Base-by-base conservation (phyloP, 1,139 yeast genomes). In the Taphrina pruni region DNA sequence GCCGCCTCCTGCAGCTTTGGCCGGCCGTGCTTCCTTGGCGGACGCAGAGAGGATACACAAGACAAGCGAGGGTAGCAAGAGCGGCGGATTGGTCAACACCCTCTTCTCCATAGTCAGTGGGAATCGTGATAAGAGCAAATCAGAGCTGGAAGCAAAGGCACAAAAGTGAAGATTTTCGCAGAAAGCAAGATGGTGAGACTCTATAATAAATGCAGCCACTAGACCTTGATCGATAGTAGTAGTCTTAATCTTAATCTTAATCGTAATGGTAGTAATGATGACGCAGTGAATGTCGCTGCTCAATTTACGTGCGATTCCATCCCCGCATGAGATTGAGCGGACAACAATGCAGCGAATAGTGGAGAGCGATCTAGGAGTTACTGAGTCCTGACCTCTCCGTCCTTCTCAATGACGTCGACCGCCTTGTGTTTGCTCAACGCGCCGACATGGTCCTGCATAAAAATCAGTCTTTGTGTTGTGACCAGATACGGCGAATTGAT, bases 61-160 rank as follows among this genome's bases (percentile, higher is more conserved):
- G 61, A 55, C 55, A 21, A 36, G 51, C 17, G 43, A 64, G 55
- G 67, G 67, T 46, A 48, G 61, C 55, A 64, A 64, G 61, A 45
- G 60, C 38, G 61, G 61, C 8, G 62, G 62, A 6, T 38, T 64
- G n/a, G 45, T 64, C 38, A 64, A 64, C 21, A 64, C 67, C 8
- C 38, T 64, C 46, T 64, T 64, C 55, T 64, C 67, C 48, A 14
- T 64, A 46, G 67, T 64, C 21, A 64, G 67, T 46, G 67, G 67
- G 21, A 45, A 36, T 26, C 58, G 52, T 38, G 66, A 62, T 41
- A 62, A 52, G 60, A 52, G 52, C 43, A 62, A 62, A 38, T 52
- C 41, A 14, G 50, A 56, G 17, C 11, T 9, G 60, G 60, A 56
- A 20, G 60, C 17, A 3, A 41, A 38, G 36, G 50, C 14, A 21